Percentiles rank a stretch among this genome's conserved stretches.
Conservation (phyloP, 345 rosid genomes). For the Citrus cavaleriei region DNA sequence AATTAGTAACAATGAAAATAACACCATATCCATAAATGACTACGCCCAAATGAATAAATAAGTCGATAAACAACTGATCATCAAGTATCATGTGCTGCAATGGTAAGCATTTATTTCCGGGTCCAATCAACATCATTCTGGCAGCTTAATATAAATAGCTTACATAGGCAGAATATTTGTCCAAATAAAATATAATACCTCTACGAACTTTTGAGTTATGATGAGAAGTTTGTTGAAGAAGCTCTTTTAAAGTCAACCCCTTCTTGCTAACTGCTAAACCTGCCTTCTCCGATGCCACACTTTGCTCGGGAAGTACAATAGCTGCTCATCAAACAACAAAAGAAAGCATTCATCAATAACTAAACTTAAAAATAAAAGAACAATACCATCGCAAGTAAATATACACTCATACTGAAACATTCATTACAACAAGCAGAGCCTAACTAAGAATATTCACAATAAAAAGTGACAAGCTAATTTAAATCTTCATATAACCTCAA, state of each 20-base stretch:
- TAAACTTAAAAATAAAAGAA: not conserved
- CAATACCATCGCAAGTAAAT: not conserved
- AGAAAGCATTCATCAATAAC: not conserved
- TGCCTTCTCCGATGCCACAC: slow-evolving; percentile 70
- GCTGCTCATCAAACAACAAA: slow-evolving; percentile 39
- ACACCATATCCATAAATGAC: not conserved
- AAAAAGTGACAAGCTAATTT: not conserved
- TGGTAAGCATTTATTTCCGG: not conserved
- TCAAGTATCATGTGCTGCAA: not conserved
- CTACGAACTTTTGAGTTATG: slow-evolving; percentile 79
- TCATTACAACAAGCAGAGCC: not conserved
- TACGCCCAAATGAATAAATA: not conserved
- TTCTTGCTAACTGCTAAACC: slow-evolving; percentile 84
- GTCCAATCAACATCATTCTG: not conserved
- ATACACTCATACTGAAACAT: not conserved
- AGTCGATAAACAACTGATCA: not conserved
- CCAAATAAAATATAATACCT: slow-evolving; percentile 29
- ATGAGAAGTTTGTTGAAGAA: slow-evolving; percentile 80
- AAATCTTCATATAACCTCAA: not conserved
- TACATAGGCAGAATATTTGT: not conserved
- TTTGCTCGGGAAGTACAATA: slow-evolving; percentile 87
- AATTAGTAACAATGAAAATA: not conserved
- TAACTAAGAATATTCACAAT: not conserved
- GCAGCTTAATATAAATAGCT: not conserved
- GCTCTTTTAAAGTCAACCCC: slow-evolving; percentile 85